Conservation (phyloP, 768 basidiomycete species). For the Panaeolus cyanescens region DNA sequence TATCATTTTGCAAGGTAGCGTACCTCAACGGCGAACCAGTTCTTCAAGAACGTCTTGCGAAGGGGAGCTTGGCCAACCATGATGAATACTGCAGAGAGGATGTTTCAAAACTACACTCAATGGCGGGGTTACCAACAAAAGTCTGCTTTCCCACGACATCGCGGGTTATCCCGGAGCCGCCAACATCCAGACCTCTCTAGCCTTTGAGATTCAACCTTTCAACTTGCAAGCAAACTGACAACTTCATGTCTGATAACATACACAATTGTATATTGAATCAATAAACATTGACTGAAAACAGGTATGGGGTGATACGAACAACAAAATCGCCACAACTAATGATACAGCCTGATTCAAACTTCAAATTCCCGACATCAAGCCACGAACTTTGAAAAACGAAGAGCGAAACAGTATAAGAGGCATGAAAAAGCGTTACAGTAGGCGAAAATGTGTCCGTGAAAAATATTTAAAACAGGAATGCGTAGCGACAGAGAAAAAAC, state of each 20-base stretch:
- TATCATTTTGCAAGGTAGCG: slow-evolving; percentile 18
- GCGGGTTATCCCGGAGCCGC: slow-evolving; percentile 35
- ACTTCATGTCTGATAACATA: too few species aligned
- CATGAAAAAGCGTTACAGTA: slow-evolving; percentile 14
- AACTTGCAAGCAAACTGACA: neutral
- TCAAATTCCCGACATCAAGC: slow-evolving; percentile 1
- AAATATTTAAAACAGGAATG: neutral
- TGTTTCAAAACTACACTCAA: slow-evolving; percentile 1
- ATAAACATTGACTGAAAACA: neutral
- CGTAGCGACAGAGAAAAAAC: neutral
- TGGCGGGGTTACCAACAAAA: slow-evolving; percentile 4
- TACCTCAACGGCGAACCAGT: slow-evolving; percentile 79
- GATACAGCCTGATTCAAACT: neutral
- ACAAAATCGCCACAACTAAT: slow-evolving; percentile 1
- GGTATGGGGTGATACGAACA: neutral
- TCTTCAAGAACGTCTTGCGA: slow-evolving; percentile 51
- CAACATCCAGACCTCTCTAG: slow-evolving; percentile 5
- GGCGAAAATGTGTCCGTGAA: neutral
- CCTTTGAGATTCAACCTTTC: too few species aligned
- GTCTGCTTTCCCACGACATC: slow-evolving; percentile 29
- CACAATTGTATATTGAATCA: slow-evolving; percentile 1
- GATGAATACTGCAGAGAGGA: slow-evolving; percentile 1
- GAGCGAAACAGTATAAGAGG: slow-evolving; percentile 15
- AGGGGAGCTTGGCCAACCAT: slow-evolving; percentile 20
- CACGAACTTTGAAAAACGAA: neutral